Percentiles rank a stretch among this genome's conserved stretches.
Conservation (phyloP, 352 stramenopile species). For the Pythium brachiatum region DNA sequence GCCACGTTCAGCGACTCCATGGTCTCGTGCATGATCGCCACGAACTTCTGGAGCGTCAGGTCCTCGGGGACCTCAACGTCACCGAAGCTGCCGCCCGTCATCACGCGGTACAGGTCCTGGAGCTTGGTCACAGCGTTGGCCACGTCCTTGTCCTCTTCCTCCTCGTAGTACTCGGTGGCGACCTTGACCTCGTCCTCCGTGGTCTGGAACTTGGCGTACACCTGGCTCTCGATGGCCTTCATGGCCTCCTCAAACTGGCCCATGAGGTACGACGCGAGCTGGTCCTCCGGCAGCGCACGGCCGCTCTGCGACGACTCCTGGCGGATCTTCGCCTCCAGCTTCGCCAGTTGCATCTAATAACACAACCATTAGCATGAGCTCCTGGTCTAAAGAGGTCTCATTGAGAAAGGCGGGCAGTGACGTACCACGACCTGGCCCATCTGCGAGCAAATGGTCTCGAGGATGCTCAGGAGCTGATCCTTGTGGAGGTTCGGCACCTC, state of each 20-base stretch:
- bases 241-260: slow-evolving; percentile 89
- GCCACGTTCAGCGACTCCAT: slow-evolving; percentile 89
- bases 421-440: slow-evolving; percentile 87
- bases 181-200: slow-evolving; percentile 86
- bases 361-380: background rate
- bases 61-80: slow-evolving; percentile 81
- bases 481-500: slow-evolving; percentile 85
- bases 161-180: slow-evolving; percentile 87
- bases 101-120: slow-evolving; percentile 86
- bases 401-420: slow-evolving; percentile 8
- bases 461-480: slow-evolving; percentile 83
- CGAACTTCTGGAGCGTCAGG: slow-evolving; percentile 83
- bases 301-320: slow-evolving; percentile 86
- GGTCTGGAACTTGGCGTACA: slow-evolving; percentile 88
- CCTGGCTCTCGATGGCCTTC: slow-evolving; percentile 87
- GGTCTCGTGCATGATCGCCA: slow-evolving; percentile 88
- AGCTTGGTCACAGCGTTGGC: slow-evolving; percentile 81
- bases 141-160: slow-evolving; percentile 86
- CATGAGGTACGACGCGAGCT: slow-evolving; percentile 87
- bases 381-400: background rate
- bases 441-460: slow-evolving; percentile 86
- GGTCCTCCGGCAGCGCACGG: slow-evolving; percentile 75
- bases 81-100: slow-evolving; percentile 78
- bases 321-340: slow-evolving; percentile 86
- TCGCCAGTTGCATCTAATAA: slow-evolving; percentile 82